Percentiles rank a stretch among this genome's conserved stretches.
These are phyloP conservation scores for Colletotrichum graminicola DNA, from an alignment of 2,329 filamentous ascomycete genomes.

Conservation along the genomic window DNA sequence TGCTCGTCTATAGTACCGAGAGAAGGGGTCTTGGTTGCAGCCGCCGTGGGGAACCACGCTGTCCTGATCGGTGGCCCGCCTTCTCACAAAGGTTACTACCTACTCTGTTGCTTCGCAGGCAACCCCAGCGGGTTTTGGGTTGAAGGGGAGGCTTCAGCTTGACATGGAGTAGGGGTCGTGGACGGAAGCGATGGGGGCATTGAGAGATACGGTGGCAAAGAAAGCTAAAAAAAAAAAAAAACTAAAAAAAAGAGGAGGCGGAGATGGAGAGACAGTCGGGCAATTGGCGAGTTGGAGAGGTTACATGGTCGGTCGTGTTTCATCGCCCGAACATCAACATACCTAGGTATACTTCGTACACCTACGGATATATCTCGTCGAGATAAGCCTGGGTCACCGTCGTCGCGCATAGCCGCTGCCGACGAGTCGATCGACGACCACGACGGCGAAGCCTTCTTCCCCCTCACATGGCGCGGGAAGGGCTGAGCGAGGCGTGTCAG, in stretches of 20 bases:
- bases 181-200: neutral
- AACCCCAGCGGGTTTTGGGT: neutral
- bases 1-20: neutral
- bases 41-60: neutral
- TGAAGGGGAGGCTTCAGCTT: neutral
- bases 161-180: neutral
- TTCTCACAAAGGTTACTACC: neutral
- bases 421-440: too few relatives aligned
- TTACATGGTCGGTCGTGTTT: slow-evolving; percentile 1
- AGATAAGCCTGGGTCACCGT: neutral
- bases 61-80: neutral
- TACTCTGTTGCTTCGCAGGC: neutral
- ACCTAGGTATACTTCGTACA: too few relatives aligned
- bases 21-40: slow-evolving; percentile 12
- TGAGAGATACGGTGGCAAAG: neutral
- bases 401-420: too few relatives aligned
- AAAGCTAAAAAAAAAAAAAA: too few relatives aligned
- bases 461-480: neutral
- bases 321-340: neutral
- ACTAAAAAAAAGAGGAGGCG: neutral
- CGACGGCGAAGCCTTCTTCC: neutral
- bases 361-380: too few relatives aligned
- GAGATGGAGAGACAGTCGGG: neutral
- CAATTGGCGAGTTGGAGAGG: too few relatives aligned
- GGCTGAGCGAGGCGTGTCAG: neutral